These are phyloP conservation scores for Globisporangium recalcitrans DNA, from an alignment of 352 stramenopile species.

Conservation along the genomic window DNA sequence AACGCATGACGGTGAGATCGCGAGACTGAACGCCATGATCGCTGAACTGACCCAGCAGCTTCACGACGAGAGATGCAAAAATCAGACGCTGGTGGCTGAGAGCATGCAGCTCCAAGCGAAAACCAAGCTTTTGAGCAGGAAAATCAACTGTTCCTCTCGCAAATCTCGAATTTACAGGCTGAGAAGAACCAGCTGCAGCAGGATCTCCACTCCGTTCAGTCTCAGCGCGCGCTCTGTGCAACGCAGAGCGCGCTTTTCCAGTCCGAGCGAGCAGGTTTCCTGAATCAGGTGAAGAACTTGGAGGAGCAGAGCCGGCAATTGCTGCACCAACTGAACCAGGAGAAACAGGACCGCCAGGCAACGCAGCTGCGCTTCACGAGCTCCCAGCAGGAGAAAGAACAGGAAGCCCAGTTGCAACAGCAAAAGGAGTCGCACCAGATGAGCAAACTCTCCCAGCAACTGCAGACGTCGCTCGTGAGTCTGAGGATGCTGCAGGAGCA, in stretches of 20 bases:
- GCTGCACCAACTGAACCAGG: slow-evolving; percentile 17
- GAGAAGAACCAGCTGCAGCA: slow-evolving; percentile 14
- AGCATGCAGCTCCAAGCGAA: not conserved
- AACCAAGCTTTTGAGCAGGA: slow-evolving; percentile 11
- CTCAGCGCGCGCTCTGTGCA: slow-evolving; percentile 23
- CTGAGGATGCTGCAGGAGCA: slow-evolving; percentile 45
- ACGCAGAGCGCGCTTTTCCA: slow-evolving; percentile 25
- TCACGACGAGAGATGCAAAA: slow-evolving; percentile 2
- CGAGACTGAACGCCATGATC: slow-evolving; percentile 6
- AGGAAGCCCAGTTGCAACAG: slow-evolving; percentile 28
- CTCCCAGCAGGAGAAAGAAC: slow-evolving; percentile 33
- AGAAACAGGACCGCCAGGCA: slow-evolving; percentile 27
- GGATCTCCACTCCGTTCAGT: slow-evolving; percentile 17
- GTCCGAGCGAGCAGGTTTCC: slow-evolving; percentile 24
- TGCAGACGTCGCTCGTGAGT: slow-evolving; percentile 46
- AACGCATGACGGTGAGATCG: slow-evolving; percentile 8
- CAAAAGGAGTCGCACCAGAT: slow-evolving; percentile 45
- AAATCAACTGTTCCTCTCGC: slow-evolving; percentile 18
- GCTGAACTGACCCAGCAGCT: slow-evolving; percentile 10
- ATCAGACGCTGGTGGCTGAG: not conserved
- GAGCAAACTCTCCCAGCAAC: slow-evolving; percentile 40
- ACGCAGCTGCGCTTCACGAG: slow-evolving; percentile 25
- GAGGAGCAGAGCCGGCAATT: slow-evolving; percentile 31
- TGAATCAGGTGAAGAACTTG: slow-evolving; percentile 22
- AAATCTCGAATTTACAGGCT: slow-evolving; percentile 15